phyloP scores from a whole-genome alignment of 1,284 basidiomycete species.

The Rhodofomes roseus region DNA sequence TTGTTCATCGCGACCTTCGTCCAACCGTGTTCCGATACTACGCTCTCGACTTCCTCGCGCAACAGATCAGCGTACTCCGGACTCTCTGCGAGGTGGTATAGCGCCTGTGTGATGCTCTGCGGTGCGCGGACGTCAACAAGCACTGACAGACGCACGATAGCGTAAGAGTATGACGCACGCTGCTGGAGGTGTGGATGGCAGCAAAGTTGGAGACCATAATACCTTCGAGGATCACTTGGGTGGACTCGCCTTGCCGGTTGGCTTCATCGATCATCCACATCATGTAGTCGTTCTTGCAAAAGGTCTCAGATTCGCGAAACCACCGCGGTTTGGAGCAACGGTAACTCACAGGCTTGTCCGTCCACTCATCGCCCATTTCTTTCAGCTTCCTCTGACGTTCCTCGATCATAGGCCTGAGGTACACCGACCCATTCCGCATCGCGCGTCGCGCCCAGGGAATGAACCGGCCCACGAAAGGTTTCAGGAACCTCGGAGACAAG shows the following conservation, averaged over 20 bases:
- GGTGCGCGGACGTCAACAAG: background rate
- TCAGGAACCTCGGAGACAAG: constrained; percentile 34
- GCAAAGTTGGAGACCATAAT: constrained; percentile 26
- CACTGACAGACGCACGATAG: background rate
- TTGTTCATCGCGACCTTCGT: constrained; percentile 39
- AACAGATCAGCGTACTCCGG: constrained; percentile 37
- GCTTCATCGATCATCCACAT: constrained; percentile 7
- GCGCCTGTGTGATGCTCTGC: constrained; percentile 34
- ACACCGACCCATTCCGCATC: background rate
- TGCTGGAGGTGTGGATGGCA: constrained; percentile 26
- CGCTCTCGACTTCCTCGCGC: constrained; percentile 40
- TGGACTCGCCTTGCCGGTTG: background rate
- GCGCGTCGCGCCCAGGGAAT: constrained; percentile 12
- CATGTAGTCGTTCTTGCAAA: constrained; percentile 3
- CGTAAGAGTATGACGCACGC: constrained; percentile 10
- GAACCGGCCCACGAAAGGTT: constrained; percentile 26
- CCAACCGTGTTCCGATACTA: constrained; percentile 40
- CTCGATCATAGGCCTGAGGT: constrained; percentile 15
- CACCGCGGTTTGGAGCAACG: background rate
- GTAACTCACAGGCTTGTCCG: constrained; percentile 20
- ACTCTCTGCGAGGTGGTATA: constrained; percentile 39
- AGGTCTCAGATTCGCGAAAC: background rate
- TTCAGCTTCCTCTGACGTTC: constrained; percentile 13
- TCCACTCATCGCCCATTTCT: constrained; percentile 18
- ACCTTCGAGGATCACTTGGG: constrained; percentile 14